Conservation (phyloP, 345 rosid genomes). For the Triadica sebifera region DNA sequence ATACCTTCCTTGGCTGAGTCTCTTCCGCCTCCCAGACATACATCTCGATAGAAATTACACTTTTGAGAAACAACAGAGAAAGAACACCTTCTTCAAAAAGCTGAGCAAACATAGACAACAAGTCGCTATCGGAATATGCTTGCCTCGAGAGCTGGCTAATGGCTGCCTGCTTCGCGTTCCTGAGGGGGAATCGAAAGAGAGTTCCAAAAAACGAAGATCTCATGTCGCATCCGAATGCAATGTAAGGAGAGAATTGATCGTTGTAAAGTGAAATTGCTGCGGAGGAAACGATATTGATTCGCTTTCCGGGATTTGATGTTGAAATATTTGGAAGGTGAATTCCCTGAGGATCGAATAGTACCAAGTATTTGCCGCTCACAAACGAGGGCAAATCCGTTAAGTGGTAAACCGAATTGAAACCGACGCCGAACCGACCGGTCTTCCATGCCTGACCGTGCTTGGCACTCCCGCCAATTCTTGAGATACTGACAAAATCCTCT, state of each 20-base stretch:
- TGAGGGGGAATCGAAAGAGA: conserved; percentile 85
- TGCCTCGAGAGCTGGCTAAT: conserved; percentile 86
- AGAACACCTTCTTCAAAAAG: conserved; percentile 78
- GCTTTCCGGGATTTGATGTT: conserved; percentile 86
- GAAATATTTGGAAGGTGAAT: conserved; percentile 79
- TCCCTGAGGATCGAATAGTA: conserved; percentile 90
- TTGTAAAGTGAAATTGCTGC: conserved; percentile 60
- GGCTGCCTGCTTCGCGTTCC: conserved; percentile 72
- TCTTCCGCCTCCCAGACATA: conserved; percentile 74
- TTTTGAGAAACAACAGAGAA: conserved; percentile 76
- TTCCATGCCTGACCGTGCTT: conserved; percentile 81
- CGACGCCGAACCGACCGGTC: conserved; percentile 96
- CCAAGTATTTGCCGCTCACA: conserved; percentile 83
- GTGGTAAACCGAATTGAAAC: conserved; percentile 95
- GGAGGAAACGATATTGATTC: conserved; percentile 75
- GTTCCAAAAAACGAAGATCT: conserved; percentile 63
- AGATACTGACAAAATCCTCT: conserved; percentile 85
- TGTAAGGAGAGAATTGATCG: conserved; percentile 84
- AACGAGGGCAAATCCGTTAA: conserved; percentile 93
- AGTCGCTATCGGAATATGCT: conserved; percentile 58
- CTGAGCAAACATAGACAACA: conserved; percentile 68
- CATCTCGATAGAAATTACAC: conserved; percentile 69
- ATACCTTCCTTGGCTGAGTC: conserved; percentile 64
- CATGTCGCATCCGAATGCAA: conserved; percentile 96
- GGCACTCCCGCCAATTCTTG: conserved; percentile 81